Evolutionary conservation across 2,329 filamentous ascomycete species (phyloP).

Genomic region (Blastomyces gilchristii): DNA sequence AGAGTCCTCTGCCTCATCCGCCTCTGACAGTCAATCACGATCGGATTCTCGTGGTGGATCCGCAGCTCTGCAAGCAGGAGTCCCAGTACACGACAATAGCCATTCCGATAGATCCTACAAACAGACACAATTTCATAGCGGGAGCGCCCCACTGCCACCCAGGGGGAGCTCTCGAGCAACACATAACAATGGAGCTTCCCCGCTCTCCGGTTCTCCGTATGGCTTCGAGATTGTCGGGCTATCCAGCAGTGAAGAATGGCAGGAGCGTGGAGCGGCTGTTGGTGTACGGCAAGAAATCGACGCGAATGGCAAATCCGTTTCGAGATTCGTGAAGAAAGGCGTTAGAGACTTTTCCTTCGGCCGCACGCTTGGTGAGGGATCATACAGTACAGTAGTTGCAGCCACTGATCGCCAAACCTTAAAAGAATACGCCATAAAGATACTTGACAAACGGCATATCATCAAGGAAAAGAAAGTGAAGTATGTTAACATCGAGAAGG

Average conservation of each 20-base stretch:
- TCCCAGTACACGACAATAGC: constrained; percentile 58
- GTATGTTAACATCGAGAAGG: constrained; percentile 99
- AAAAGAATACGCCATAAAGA: constrained; percentile 96
- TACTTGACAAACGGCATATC: constrained; percentile 95
- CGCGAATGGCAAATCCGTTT: constrained; percentile 67
- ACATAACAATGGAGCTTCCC: constrained; percentile 32
- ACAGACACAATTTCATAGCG: constrained; percentile 46
- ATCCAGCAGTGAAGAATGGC: constrained; percentile 81
- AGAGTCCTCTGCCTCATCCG: constrained; percentile 50
- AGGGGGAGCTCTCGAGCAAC: constrained; percentile 66
- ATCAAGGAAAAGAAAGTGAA: constrained; percentile 99
- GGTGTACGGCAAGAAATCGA: constrained; percentile 74
- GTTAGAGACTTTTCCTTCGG: constrained; percentile 96
- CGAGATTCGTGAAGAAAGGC: constrained; percentile 86
- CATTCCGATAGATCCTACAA: constrained; percentile 60
- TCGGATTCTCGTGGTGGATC: constrained; percentile 55
- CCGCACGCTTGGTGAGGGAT: constrained; percentile 82
- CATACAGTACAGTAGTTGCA: constrained; percentile 90
- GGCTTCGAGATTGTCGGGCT: constrained; percentile 47
- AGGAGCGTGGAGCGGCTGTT: constrained; percentile 85
- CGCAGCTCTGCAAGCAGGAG: constrained; percentile 48
- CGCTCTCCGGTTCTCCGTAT: constrained; percentile 40
- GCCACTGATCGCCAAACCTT: constrained; percentile 88
- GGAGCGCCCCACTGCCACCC: constrained; percentile 57
- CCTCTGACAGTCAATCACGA: constrained; percentile 46